phyloP scores from a whole-genome alignment of 495 filamentous ascomycete species.

The Penicillium lagena region DNA sequence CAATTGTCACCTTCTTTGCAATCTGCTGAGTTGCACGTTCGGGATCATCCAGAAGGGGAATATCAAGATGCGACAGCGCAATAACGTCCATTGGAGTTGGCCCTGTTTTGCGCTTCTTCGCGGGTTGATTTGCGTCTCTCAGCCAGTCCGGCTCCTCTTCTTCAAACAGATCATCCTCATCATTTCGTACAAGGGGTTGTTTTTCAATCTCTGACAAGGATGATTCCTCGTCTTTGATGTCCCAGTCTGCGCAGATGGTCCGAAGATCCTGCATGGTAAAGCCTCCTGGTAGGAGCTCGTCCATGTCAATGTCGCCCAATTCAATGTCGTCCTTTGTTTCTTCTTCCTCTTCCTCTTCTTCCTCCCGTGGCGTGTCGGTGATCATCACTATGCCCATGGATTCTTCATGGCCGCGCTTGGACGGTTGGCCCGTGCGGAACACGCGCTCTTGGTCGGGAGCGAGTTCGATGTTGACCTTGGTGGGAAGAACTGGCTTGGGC shows the following conservation, averaged over 20 bases:
- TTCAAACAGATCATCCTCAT: conserved; percentile 20
- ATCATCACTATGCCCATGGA: conserved; percentile 51
- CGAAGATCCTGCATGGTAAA: conserved; percentile 69
- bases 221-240: conserved; percentile 43
- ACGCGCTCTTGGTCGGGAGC: conserved; percentile 71
- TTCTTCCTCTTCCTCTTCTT: conserved; percentile 44
- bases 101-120: conserved; percentile 45
- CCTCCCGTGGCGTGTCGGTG: conserved; percentile 44
- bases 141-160: conserved; percentile 46
- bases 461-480: conserved; percentile 81
- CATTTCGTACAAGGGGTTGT: background rate
- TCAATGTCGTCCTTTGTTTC: conserved; percentile 56
- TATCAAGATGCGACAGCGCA: conserved; percentile 36
- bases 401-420: conserved; percentile 51
- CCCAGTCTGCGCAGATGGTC: conserved; percentile 81
- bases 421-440: conserved; percentile 60
- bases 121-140: conserved; percentile 34
- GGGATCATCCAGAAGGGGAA: conserved; percentile 55
- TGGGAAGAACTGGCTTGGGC: conserved; percentile 75
- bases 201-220: conserved; percentile 23
- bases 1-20: conserved; percentile 71
- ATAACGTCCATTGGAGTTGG: conserved; percentile 33
- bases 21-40: conserved; percentile 56
- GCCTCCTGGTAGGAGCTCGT: conserved; percentile 48
- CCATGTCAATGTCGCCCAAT: conserved; percentile 44